Base-by-base conservation (phyloP, 1,284 basidiomycete species). In the Puccinia horiana region DNA sequence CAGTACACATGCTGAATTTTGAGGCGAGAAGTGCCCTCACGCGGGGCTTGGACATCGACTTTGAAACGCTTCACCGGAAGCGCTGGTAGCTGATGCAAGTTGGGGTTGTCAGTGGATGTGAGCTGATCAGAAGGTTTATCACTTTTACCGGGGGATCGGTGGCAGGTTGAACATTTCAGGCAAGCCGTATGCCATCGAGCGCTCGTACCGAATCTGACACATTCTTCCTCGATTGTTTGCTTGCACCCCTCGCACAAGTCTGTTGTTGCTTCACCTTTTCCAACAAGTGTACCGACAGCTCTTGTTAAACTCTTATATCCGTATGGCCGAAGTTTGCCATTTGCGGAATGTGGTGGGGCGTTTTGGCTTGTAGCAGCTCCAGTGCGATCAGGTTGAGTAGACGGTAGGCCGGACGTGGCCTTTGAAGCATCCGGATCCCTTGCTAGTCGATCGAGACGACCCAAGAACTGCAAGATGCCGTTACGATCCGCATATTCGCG, bases 101-200 rank as follows among this genome's bases (percentile, higher is more conserved):
- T 91, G 91, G 26, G 89, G 87, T 73, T 77, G 26, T 58, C 65
- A 14, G 26, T 58, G 32, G 42, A 26, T 8, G 54, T 42, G 61
- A 42, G 44, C 26, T 35, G 76, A 56, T 32, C 35, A 49, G 26
- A n/a, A 40, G 44, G 47, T 35, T 26, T 75, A 29, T 69, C 73
- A 40, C 85, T 83, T 81, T 84, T 84, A 8, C 69, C 74, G 35
- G 95, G 93, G 47, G 90, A 89, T 86, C 92, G 93, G 20, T 93
- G 92, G 85, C 97, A 98, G 26, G 88, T 89, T 18, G 88, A 88
- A 85, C 96, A 99, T 83, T 92, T 91, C 65, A 99, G 89, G 87
- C 96, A 99, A 42, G 93, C 90, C 2, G 94, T 93, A 88, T 99
- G 97, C 97, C 97, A 99, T 75, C 97, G 91, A 86, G 95, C 92